Evolutionary conservation across 768 basidiomycete species (phyloP), one percentile per base, ranked within the genome.

Genomic region (Pleurotus eryngii): DNA sequence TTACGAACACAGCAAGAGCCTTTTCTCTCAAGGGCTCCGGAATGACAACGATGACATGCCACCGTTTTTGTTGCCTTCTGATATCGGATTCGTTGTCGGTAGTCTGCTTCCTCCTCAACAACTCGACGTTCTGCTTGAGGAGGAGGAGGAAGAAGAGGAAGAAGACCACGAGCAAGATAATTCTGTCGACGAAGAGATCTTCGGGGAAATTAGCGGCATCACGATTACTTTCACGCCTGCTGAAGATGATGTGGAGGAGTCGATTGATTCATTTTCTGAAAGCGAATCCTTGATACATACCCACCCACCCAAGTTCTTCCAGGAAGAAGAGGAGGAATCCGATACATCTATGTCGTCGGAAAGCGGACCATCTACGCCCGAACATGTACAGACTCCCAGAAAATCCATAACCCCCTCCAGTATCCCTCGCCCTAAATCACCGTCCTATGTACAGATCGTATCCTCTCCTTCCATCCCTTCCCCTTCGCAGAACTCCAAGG

Each of bases 141-240:
- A 76, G 8, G 67, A 70, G 17, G 68, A 67, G 39, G 68, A 65
- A 1, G 59, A 62, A 51, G 58, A 63, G 37, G 59, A 67, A 17
- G 68, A 65, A 3, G 59, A 61, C 51, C 57, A 63, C 37, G 59
- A 67, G 18, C 63, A 64, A 4, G 74, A 78, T 12, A 74, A 74
- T 22, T 20, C 39, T 15, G 20, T 54, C 14, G 79, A 79, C 12
- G 77, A 77, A 18, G 79, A 82, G 43, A 78, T 84, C 62, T 76
- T 83, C 55, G 85, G 84, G 27, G 82, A 86, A 56, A 81, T 82
- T 43, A 82, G 85, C 30, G 90, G 89, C 4, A 88, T 92, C 65
- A 83, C 79, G 59, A 90, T 91, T 62, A 87, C 79, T 3, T 90
- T 91, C 60, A 83, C 81, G 3, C 81, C 85, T 17, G 85, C 89